Conservation (phyloP, 305 asterid species). For the Fraxinus ornus region DNA sequence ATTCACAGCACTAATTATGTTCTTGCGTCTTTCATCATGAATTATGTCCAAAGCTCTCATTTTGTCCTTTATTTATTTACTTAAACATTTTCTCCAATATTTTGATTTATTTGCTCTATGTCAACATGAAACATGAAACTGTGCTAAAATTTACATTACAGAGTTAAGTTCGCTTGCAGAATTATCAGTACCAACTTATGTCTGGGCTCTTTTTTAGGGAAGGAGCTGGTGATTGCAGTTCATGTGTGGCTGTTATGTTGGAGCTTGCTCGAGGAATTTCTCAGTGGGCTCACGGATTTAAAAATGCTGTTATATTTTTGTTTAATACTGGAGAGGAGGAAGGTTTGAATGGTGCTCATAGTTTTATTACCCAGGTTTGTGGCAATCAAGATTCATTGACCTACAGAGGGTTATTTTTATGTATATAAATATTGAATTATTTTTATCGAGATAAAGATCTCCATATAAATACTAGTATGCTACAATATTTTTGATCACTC, state of each 20-base stretch:
- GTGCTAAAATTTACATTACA: slow-evolving; percentile 8
- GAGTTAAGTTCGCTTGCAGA: slow-evolving; percentile 6
- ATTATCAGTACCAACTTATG: slow-evolving; percentile 1
- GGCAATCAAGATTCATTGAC: slow-evolving; percentile 13
- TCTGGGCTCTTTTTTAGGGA: slow-evolving; percentile 48
- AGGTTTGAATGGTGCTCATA: slow-evolving; percentile 97
- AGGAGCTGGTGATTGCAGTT: slow-evolving; percentile 99
- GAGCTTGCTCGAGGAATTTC: slow-evolving; percentile 99
- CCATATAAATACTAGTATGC: slow-evolving; percentile 5
- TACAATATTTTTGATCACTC: background rate
- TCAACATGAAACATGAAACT: background rate
- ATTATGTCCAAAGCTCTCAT: background rate
- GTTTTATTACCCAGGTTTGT: slow-evolving; percentile 93
- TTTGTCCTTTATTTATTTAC: background rate
- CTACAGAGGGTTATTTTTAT: slow-evolving; percentile 10
- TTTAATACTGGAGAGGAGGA: slow-evolving; percentile 99
- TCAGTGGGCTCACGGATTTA: slow-evolving; percentile 98
- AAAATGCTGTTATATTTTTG: slow-evolving; percentile 76
- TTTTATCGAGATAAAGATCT: background rate
- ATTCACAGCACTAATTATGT: background rate
- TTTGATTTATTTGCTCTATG: background rate
- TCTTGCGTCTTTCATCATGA: background rate
- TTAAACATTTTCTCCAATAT: background rate
- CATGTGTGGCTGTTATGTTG: slow-evolving; percentile 94
- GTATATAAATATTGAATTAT: background rate